A percentile compares a stretch with the other conserved stretches of the same genome.
phyloP scores from a whole-genome alignment of 2,329 filamentous ascomycete species.

The Cercospora canescens region DNA sequence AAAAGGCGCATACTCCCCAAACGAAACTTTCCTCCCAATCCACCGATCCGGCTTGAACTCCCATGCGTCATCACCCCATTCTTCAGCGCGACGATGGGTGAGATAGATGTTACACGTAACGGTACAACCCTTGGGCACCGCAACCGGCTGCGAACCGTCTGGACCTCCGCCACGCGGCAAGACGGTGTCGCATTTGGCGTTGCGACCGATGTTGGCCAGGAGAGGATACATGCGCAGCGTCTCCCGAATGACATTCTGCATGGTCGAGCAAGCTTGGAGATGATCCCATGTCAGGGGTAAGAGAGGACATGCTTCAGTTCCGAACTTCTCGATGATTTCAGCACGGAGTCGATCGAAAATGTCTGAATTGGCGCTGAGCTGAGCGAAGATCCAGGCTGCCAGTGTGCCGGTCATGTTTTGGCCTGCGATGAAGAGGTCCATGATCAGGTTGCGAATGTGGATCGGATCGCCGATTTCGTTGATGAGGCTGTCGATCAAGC shows the following conservation, averaged over 20 bases:
- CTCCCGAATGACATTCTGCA: slow-evolving; percentile 46
- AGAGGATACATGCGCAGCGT: slow-evolving; percentile 47
- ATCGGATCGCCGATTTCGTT: slow-evolving; percentile 43
- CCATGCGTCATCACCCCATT: slow-evolving; percentile 49
- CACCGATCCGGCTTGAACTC: slow-evolving; percentile 43
- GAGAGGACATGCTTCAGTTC: slow-evolving; percentile 36
- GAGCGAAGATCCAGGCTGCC: slow-evolving; percentile 41
- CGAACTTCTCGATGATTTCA: slow-evolving; percentile 27
- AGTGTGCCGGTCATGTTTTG: slow-evolving; percentile 59
- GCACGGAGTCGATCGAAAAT: slow-evolving; percentile 29
- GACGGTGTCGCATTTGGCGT: slow-evolving; percentile 46
- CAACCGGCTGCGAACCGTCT: slow-evolving; percentile 44
- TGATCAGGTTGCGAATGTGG: slow-evolving; percentile 42
- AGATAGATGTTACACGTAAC: slow-evolving; percentile 46
- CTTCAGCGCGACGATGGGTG: slow-evolving; percentile 50
- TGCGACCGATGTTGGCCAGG: slow-evolving; percentile 48
- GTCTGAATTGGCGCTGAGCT: slow-evolving; percentile 29
- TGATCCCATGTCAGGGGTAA: slow-evolving; percentile 22
- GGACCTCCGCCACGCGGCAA: slow-evolving; percentile 47
- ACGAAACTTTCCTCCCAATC: slow-evolving; percentile 24
- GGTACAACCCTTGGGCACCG: slow-evolving; percentile 41
- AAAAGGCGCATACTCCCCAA: slow-evolving; percentile 22
- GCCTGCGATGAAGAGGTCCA: slow-evolving; percentile 53
- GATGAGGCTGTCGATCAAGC: slow-evolving; percentile 46
- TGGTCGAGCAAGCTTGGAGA: slow-evolving; percentile 34